phyloP scores from a whole-genome alignment of 306 rosid species.

The Prunus kanzakura region DNA sequence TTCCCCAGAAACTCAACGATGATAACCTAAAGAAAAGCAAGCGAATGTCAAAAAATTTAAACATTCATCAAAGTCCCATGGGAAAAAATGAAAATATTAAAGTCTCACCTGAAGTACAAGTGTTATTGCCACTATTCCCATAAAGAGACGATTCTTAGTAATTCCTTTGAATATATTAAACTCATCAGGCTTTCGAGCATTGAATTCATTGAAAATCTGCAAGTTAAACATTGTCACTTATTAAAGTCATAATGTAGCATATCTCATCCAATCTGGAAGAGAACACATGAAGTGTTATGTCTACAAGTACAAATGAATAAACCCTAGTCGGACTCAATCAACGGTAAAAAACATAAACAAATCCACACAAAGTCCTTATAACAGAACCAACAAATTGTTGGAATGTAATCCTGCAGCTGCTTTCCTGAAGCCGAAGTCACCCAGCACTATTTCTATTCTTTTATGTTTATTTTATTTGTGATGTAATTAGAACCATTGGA shows the following conservation, averaged over 20 bases:
- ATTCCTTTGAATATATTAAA: conserved; percentile 73
- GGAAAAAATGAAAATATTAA: not conserved
- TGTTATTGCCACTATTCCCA: conserved; percentile 69
- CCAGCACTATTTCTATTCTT: too few relatives aligned
- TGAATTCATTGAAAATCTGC: conserved; percentile 89
- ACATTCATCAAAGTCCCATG: not conserved
- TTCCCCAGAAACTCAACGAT: conserved; percentile 79
- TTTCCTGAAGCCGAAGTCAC: too few relatives aligned
- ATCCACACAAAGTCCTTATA: not conserved
- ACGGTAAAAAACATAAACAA: not conserved
- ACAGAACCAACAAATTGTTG: not conserved
- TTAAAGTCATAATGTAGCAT: not conserved
- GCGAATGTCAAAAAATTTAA: not conserved
- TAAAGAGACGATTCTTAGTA: conserved; percentile 63
- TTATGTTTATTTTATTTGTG: too few relatives aligned
- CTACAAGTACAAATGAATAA: not conserved
- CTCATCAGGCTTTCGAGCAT: conserved; percentile 87
- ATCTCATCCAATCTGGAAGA: not conserved
- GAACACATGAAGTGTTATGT: not conserved
- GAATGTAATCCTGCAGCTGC: too few relatives aligned
- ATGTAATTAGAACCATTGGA: too few relatives aligned
- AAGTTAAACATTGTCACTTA: not conserved
- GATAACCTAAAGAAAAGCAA: conserved; percentile 43
- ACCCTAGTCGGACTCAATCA: not conserved
- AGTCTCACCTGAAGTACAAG: conserved; percentile 73